Conservation (phyloP, 345 rosid species). For the Hevea brasiliensis region DNA sequence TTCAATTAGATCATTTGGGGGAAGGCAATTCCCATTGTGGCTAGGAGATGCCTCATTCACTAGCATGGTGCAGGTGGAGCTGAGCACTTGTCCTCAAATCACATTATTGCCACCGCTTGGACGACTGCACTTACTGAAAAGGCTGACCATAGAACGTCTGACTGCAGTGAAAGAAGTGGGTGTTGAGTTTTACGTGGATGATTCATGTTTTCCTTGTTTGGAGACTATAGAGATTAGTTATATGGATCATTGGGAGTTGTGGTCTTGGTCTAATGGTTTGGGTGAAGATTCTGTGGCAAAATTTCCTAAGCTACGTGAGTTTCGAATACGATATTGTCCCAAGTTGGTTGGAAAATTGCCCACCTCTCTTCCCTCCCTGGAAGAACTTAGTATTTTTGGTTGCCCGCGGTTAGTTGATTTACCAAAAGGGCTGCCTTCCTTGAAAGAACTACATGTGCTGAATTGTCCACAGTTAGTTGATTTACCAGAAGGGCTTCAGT, state of each 20-base stretch:
- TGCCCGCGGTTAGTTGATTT: not conserved
- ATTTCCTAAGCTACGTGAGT: not conserved
- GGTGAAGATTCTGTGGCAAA: not conserved
- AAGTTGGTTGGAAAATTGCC: not conserved
- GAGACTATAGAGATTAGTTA: constrained; percentile 10
- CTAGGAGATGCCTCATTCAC: not conserved
- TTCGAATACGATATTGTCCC: not conserved
- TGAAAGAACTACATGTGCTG: not conserved
- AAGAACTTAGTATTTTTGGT: not conserved
- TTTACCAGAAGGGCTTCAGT: no score
- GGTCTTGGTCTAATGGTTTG: not conserved
- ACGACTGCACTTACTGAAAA: not conserved
- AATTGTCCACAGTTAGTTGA: not conserved
- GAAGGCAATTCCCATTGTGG: not conserved
- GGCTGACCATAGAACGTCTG: not conserved
- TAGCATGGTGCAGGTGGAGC: not conserved
- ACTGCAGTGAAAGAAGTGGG: not conserved
- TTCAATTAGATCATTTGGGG: not conserved
- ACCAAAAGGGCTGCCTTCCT: not conserved
- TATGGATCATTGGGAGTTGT: constrained; percentile 17
- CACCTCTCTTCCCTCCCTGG: not conserved
- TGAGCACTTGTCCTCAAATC: not conserved
- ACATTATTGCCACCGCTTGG: not conserved
- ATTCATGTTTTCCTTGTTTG: constrained; percentile 10
- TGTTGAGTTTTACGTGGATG: constrained; percentile 13